These are phyloP conservation scores for Abrus precatorius DNA, from an alignment of 306 rosid species.

Conservation along the genomic window DNA sequence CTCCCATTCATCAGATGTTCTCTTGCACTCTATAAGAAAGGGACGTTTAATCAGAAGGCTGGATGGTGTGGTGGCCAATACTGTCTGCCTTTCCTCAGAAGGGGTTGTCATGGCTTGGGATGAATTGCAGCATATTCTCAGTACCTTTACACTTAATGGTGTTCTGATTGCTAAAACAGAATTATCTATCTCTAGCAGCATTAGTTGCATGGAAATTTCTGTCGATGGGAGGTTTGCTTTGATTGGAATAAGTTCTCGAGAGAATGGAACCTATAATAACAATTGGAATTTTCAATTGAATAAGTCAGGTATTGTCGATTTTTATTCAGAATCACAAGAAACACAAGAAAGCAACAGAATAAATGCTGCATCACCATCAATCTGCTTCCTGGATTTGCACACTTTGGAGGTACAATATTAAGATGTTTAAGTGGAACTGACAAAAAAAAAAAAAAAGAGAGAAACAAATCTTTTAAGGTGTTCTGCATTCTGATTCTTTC, in stretches of 20 bases:
- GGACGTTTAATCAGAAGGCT: conserved; percentile 87
- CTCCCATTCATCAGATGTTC: conserved; percentile 80
- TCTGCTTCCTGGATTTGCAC: conserved; percentile 92
- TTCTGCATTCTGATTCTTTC: conserved; percentile 21
- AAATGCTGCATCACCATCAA: conserved; percentile 76
- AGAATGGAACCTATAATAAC: conserved; percentile 48
- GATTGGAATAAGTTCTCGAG: conserved; percentile 71
- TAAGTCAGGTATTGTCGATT: conserved; percentile 52
- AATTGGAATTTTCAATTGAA: conserved; percentile 64
- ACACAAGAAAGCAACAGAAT: conserved; percentile 59
- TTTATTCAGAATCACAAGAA: conserved; percentile 56
- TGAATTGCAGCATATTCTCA: conserved; percentile 67
- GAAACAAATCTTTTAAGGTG: conserved; percentile 7
- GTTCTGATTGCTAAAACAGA: conserved; percentile 69
- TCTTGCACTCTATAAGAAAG: conserved; percentile 82
- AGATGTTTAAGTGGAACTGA: conserved; percentile 26
- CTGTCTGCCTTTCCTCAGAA: conserved; percentile 83
- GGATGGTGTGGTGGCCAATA: conserved; percentile 81
- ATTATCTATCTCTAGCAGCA: conserved; percentile 64
- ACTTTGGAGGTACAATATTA: conserved; percentile 76
- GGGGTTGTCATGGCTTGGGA: conserved; percentile 92
- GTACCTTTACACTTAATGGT: conserved; percentile 89
- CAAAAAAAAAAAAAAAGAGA: conserved; percentile 7
- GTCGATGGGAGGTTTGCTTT: conserved; percentile 85
- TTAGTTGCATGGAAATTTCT: conserved; percentile 94